Evolutionary conservation across 2,329 filamentous ascomycete genomes (phyloP).

Genomic region (Fusarium lyarnte): DNA sequence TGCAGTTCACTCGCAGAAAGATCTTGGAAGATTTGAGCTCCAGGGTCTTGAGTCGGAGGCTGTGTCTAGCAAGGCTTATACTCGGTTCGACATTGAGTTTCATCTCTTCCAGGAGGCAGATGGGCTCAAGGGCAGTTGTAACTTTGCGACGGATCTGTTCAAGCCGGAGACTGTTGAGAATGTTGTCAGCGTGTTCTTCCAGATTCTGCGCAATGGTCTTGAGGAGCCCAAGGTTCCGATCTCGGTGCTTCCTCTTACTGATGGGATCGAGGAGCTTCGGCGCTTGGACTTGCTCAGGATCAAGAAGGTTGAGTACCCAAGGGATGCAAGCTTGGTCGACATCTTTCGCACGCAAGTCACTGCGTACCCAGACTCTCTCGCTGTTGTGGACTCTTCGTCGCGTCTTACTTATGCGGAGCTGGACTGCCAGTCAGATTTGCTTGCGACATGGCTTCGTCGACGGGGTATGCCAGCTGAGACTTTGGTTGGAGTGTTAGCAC

Average conservation of each 20-base stretch:
- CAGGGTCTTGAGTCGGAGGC: conserved; percentile 25
- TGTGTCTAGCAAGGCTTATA: background rate
- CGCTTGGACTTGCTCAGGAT: background rate
- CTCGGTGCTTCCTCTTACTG: background rate
- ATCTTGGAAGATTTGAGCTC: conserved; percentile 28
- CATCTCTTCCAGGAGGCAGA: conserved; percentile 36
- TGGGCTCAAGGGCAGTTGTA: conserved; percentile 8
- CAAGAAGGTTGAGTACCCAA: background rate
- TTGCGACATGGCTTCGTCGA: conserved; percentile 30
- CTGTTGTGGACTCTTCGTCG: conserved; percentile 24
- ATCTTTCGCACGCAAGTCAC: conserved; percentile 33
- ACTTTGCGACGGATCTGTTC: conserved; percentile 39
- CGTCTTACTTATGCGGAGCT: conserved; percentile 40
- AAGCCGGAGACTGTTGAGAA: conserved; percentile 30
- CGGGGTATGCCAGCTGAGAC: conserved; percentile 17
- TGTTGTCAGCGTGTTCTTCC: conserved; percentile 24
- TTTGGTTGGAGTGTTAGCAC: conserved; percentile 29
- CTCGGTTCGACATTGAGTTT: conserved; percentile 41
- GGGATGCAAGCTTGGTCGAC: conserved; percentile 35
- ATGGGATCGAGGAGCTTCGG: background rate
- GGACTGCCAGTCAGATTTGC: conserved; percentile 21
- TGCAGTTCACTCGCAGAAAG: conserved; percentile 30
- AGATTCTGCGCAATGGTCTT: conserved; percentile 29
- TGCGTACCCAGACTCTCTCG: conserved; percentile 5
- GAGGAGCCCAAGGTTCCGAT: background rate